Evolutionary conservation across 306 rosid species (phyloP), one percentile per base, ranked within the genome.

Genomic region (Adenanthera pavonina): DNA sequence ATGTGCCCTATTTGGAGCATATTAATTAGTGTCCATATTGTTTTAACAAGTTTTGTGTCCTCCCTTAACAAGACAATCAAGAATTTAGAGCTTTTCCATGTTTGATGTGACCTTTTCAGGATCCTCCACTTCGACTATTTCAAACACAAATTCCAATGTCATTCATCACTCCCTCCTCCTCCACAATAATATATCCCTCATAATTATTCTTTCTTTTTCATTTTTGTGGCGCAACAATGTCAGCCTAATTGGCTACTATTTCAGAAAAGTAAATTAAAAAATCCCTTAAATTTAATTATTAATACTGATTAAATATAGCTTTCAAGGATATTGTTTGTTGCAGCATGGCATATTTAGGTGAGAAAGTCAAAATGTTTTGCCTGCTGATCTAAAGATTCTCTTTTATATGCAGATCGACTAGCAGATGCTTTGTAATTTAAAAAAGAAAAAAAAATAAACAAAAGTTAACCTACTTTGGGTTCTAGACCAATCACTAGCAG

Each of bases 51-150:
- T 83, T 56, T 65, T 78, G 70, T 85, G 93, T 86, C 92, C 72
- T 79, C 89, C 88, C 74, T 83, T 77, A 89, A 88, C 88, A 86
- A 72, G 89, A 88, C 95, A 89, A 87, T 84, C 72, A 77, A 78
- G 84, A 87, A 76, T 74, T 74, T 83, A 71, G 81, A 77, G 75
- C 70, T 65, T 60, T 78, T 76, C 84, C 90, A 80, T 87, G 88
- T 90, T 90, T 83, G 89, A 81, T 82, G 89, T 88, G 88, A 86
- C 89, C 82, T 78, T 82, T 74, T 72, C 48, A 84, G 81, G 87
- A 81, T 86, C 88, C 87, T 75, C 82, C 86, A 66, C 86, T 82
- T 70, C 77, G 91, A 89, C 88, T 69, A 74, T 76, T 82, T 86
- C 92, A 86, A 78, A 83, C 86, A 79, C 70, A 80, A 78, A 80